Conservation (phyloP, 331 rosid species). For the Malus hybrid region DNA sequence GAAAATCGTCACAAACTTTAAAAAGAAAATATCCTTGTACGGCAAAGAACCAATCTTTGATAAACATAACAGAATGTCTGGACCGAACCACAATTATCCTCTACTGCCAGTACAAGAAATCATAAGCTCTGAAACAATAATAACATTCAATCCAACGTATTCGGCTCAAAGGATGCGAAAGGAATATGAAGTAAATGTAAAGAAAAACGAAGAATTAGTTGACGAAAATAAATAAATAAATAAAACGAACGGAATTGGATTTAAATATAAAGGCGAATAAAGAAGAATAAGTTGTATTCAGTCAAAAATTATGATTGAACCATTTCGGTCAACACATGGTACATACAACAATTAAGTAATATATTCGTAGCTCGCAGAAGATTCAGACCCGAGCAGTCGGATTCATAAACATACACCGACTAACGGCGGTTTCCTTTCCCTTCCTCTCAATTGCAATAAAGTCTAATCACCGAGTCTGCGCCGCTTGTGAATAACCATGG, state of each 20-base stretch:
- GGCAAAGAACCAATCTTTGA: no score
- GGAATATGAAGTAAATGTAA: no score
- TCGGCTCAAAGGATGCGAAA: no score
- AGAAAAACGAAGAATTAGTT: no score
- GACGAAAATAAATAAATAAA: no score
- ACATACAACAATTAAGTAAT: not conserved
- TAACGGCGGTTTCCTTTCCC: not conserved
- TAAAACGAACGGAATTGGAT: not conserved
- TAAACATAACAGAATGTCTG: no score
- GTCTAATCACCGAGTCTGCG: slow-evolving; percentile 76
- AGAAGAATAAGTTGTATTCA: not conserved
- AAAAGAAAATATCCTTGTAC: no score
- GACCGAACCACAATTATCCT: no score
- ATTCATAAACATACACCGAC: not conserved
- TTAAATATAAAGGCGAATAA: not conserved
- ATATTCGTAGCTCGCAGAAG: not conserved
- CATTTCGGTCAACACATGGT: not conserved
- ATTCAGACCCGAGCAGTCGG: not conserved
- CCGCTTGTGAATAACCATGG: slow-evolving; percentile 96
- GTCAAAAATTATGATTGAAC: not conserved
- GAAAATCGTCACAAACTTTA: no score
- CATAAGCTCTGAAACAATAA: no score
- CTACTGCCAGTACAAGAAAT: no score
- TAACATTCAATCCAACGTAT: no score
- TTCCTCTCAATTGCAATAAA: slow-evolving; percentile 55